These are phyloP conservation scores for Verticillium dahliae DNA, from an alignment of 2,329 filamentous ascomycete genomes.

Conservation along the genomic window DNA sequence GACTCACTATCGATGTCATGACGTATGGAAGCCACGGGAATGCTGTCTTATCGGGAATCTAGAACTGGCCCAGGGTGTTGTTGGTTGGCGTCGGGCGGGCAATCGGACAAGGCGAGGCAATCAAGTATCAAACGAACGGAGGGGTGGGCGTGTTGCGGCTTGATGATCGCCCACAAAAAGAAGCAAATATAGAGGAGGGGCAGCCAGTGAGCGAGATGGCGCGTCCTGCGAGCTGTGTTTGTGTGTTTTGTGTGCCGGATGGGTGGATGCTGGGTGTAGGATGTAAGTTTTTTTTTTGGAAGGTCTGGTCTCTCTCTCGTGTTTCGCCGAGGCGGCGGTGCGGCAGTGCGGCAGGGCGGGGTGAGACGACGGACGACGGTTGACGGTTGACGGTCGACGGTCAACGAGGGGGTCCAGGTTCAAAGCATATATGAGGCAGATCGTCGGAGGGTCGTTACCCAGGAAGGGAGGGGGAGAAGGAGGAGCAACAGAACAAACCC, in stretches of 20 bases:
- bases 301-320: slow-evolving; percentile 2
- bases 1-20: slow-evolving; percentile 27
- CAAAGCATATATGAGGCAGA: neutral
- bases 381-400: too few species aligned
- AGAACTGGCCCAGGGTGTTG: neutral
- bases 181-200: neutral
- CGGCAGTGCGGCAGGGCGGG: neutral
- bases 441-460: neutral
- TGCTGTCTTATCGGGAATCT: neutral
- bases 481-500: slow-evolving; percentile 3
- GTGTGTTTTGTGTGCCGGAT: neutral
- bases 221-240: neutral
- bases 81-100: neutral
- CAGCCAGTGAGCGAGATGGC: neutral
- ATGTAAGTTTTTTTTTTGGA: neutral
- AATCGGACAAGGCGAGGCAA: neutral
- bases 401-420: neutral
- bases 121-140: neutral
- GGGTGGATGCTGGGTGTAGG: neutral
- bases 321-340: slow-evolving; percentile 8
- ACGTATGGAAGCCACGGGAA: slow-evolving; percentile 5
- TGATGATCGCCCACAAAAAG: neutral
- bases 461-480: neutral
- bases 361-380: slow-evolving; percentile 4
- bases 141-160: neutral